Evolutionary conservation across 306 rosid genomes (phyloP).

Genomic region (Pyrus betulifolia): DNA sequence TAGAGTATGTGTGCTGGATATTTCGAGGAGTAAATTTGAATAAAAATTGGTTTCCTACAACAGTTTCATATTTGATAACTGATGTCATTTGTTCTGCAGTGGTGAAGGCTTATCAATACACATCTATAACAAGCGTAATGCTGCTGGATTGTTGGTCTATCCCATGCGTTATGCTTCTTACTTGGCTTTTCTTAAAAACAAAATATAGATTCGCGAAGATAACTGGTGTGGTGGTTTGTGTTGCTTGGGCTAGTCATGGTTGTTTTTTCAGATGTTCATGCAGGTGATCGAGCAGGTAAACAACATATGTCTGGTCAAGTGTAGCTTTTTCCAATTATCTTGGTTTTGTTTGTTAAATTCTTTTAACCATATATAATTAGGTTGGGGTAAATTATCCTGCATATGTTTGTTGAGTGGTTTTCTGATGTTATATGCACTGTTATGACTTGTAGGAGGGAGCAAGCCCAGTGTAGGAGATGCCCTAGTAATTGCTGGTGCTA

Average conservation of each 20-base stretch:
- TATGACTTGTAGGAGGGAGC: constrained; percentile 62
- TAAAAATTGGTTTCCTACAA: background rate
- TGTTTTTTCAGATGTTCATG: constrained; percentile 88
- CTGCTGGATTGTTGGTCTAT: constrained; percentile 96
- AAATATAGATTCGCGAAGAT: constrained; percentile 70
- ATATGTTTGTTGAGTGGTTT: background rate
- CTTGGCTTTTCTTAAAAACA: constrained; percentile 94
- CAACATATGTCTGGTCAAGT: background rate
- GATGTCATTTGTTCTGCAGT: constrained; percentile 44
- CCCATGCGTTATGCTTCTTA: constrained; percentile 84
- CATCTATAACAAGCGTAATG: constrained; percentile 91
- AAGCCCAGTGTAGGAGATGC: constrained; percentile 62
- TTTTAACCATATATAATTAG: background rate
- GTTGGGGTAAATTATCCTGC: background rate
- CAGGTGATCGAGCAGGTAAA: constrained; percentile 76
- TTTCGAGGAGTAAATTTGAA: background rate
- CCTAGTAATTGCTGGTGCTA: constrained; percentile 73
- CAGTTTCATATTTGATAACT: background rate
- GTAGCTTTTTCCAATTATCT: background rate
- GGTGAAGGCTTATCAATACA: constrained; percentile 97
- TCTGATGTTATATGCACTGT: constrained; percentile 20
- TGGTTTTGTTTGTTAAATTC: background rate
- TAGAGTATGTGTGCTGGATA: background rate
- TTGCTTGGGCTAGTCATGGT: constrained; percentile 79
- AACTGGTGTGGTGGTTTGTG: constrained; percentile 67